These are phyloP conservation scores for Pisolithus marmoratus DNA, from an alignment of 768 basidiomycete species.

Conservation along the genomic window DNA sequence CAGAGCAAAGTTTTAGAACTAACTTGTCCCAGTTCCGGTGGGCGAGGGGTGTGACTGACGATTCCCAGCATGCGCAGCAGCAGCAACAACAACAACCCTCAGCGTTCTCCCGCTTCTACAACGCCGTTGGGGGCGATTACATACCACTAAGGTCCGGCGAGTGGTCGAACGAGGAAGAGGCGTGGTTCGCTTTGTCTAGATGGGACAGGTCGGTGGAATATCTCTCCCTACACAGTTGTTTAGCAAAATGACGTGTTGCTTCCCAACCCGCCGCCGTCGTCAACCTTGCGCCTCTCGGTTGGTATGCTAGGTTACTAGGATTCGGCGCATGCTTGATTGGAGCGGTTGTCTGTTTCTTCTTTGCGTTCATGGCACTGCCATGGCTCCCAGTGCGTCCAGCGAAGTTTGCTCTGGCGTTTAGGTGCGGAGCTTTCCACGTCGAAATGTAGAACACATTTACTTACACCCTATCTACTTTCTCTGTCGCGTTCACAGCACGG, in stretches of 20 bases:
- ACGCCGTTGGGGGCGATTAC: constrained; percentile 78
- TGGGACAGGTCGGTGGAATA: constrained; percentile 74
- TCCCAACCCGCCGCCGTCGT: not conserved
- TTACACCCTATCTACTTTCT: not conserved
- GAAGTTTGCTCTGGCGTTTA: constrained; percentile 90
- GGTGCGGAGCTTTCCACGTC: constrained; percentile 31
- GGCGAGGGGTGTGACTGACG: constrained; percentile 68
- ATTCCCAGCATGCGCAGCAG: constrained; percentile 46
- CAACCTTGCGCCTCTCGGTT: not conserved
- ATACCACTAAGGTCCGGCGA: constrained; percentile 82
- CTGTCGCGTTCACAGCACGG: constrained; percentile 49
- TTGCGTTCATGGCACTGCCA: constrained; percentile 78
- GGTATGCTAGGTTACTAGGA: constrained; percentile 62
- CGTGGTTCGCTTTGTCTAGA: constrained; percentile 85
- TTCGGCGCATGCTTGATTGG: constrained; percentile 88
- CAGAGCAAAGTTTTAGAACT: constrained; percentile 65
- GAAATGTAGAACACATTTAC: not conserved
- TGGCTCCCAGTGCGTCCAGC: constrained; percentile 68
- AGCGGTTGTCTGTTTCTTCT: constrained; percentile 89
- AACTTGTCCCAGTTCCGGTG: constrained; percentile 86
- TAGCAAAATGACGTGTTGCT: too few relatives aligned
- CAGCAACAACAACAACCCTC: constrained; percentile 27
- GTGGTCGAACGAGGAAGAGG: constrained; percentile 90
- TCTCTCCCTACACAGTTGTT: not conserved
- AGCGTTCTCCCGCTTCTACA: constrained; percentile 85